These are phyloP conservation scores for Candida taoyuanica DNA, from an alignment of 805 yeast species.

Conservation along the genomic window DNA sequence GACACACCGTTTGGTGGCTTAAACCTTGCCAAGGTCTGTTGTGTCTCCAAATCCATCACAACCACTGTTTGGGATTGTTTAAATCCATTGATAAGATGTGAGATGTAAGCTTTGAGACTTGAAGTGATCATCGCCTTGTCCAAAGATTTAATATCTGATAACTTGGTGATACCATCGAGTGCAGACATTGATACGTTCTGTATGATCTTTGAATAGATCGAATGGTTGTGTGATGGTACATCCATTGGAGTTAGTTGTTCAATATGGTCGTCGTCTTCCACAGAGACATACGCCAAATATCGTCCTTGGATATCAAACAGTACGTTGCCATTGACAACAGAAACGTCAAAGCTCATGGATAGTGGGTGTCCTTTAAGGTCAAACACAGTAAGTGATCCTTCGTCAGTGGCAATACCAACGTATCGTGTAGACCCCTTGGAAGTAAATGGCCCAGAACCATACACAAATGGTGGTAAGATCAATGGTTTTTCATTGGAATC, in stretches of 20 bases:
- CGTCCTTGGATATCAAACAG: conserved; percentile 39
- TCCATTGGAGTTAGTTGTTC: conserved; percentile 14
- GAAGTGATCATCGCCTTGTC: conserved; percentile 11
- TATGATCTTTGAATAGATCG: conserved; percentile 31
- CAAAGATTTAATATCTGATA: conserved; percentile 36
- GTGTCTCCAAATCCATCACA: conserved; percentile 43
- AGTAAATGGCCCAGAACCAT: conserved; percentile 24
- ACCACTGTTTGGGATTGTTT: conserved; percentile 32
- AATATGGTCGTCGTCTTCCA: conserved; percentile 2
- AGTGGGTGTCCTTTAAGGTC: conserved; percentile 19
- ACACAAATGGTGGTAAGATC: conserved; percentile 26
- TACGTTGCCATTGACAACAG: conserved; percentile 33
- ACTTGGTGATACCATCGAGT: conserved; percentile 43
- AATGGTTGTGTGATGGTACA: conserved; percentile 19
- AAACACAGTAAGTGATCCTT: conserved; percentile 28
- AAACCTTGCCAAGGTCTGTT: conserved; percentile 38
- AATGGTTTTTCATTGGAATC: conserved; percentile 12
- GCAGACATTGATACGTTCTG: conserved; percentile 48
- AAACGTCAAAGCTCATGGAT: conserved; percentile 16
- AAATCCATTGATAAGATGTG: conserved; percentile 18
- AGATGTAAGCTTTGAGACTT: conserved; percentile 12
- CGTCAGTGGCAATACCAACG: conserved; percentile 27
- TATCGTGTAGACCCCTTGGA: conserved; percentile 18
- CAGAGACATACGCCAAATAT: conserved; percentile 35
- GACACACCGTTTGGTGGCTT: conserved; percentile 63